phyloP scores from a whole-genome alignment of 2,329 filamentous ascomycete genomes.

The Tolypocladium ovalisporum region DNA sequence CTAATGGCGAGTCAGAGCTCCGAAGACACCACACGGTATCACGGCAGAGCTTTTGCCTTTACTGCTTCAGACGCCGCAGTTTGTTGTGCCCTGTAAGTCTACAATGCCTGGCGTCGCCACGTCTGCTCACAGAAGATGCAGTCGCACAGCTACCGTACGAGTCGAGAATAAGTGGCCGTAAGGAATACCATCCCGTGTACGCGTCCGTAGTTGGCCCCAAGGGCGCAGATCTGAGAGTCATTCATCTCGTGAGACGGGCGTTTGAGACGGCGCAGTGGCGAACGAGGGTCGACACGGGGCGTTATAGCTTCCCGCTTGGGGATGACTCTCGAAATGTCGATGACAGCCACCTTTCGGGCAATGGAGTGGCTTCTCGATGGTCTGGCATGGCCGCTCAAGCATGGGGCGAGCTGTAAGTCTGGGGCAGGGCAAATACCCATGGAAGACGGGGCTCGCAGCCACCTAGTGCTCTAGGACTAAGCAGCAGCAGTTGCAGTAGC shows the following conservation, averaged over 20 bases:
- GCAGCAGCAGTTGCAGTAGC: no score
- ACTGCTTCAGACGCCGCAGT: constrained; percentile 18
- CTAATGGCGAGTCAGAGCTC: constrained; percentile 11
- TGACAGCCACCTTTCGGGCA: background rate
- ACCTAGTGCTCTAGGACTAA: background rate
- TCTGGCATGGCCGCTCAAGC: background rate
- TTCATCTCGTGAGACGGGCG: constrained; percentile 17
- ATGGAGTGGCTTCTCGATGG: background rate
- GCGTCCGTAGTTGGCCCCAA: constrained; percentile 17
- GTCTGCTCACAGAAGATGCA: constrained; percentile 1
- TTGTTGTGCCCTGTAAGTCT: constrained; percentile 23
- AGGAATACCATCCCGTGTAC: constrained; percentile 19
- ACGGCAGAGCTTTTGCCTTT: constrained; percentile 15
- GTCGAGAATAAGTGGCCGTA: constrained; percentile 15
- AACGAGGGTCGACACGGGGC: constrained; percentile 16
- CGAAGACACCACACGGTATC: constrained; percentile 12
- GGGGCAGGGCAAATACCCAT: background rate
- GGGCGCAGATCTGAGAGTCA: constrained; percentile 13
- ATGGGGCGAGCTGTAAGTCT: background rate
- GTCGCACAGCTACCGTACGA: constrained; percentile 19
- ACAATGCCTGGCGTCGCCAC: background rate
- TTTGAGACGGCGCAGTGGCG: constrained; percentile 16
- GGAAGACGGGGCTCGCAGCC: background rate
- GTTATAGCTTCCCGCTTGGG: constrained; percentile 15
- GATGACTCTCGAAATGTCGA: constrained; percentile 6